Base-by-base conservation (phyloP, 805 yeast species). In the Metschnikowia chrysomelidarum region DNA sequence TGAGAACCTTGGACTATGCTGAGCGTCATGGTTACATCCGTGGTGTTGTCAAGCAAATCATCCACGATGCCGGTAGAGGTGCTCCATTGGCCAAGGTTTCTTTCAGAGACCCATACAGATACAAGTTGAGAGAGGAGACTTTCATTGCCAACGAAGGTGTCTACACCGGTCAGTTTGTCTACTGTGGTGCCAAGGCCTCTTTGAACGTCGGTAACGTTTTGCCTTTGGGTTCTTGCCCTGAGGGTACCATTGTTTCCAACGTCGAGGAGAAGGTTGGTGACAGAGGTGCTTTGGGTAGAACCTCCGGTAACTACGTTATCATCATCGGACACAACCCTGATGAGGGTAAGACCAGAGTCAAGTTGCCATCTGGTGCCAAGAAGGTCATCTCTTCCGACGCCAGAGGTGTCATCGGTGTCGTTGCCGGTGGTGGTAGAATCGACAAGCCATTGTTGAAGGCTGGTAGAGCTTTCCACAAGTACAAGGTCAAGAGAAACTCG, bases 401-500 rank as follows among this genome's bases (percentile, higher is more conserved):
- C 62, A 88, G 98, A 83, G 98, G 98, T 85, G 96, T 89, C 65
- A 87, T 91, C 62, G 98, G 98, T 84, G 95, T 91, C 59, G 89
- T 91, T 72, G 97, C 98, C 66, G 98, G 98, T 78, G 98, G 98
- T 81, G 98, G 98, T 74, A 91, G 98, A 84, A 87, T 87, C 66
- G 98, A 91, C 77, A 91, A 91, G 80, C 98, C 98, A 76, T 78
- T 91, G 78, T 84, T 91, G 71, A 91, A 91, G 87, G 98, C 98
- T 69, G 98, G 98, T 79, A 88, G 95, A 80, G 98, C 98, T 56
- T 91, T 82, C 96, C 96, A 91, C 89, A 91, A 91, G 81, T 89
- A 84, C 93, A 89, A 75, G 77, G 95, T 89, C 65, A 93, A 93
- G 94, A 82, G 98, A 80, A 88, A 93, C 95, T 87, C 96, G 56